phyloP scores from a whole-genome alignment of 257 asterid species.

The Lycium ferocissimum region DNA sequence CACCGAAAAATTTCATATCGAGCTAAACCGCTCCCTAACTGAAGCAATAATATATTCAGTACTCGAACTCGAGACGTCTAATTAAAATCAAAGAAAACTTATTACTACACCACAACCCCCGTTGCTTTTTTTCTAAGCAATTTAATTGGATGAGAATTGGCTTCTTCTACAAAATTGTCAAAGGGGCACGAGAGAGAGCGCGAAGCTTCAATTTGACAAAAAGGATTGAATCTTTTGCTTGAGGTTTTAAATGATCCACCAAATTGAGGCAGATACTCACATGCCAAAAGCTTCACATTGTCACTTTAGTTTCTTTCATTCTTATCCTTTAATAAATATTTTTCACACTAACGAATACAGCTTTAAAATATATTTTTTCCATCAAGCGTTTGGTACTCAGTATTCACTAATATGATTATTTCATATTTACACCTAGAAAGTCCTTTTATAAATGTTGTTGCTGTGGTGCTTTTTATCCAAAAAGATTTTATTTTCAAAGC shows the following conservation, averaged over 20 bases:
- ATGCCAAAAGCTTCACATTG: background rate
- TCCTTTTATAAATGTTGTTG: too few species aligned
- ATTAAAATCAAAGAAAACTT: background rate
- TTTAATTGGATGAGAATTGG: background rate
- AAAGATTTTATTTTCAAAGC: too few species aligned
- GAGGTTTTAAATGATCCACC: constrained; percentile 26
- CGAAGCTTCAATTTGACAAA: background rate
- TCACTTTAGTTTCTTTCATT: background rate
- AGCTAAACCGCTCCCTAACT: too few species aligned
- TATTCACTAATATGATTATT: too few species aligned
- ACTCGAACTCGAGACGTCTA: background rate
- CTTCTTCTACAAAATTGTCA: background rate
- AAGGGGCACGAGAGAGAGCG: background rate
- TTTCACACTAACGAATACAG: background rate
- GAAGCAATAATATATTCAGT: too few species aligned
- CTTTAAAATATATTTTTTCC: background rate
- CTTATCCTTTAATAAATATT: background rate
- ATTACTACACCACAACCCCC: background rate
- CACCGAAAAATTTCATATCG: too few species aligned
- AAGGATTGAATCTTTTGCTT: background rate
- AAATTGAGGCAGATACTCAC: background rate
- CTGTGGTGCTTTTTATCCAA: too few species aligned
- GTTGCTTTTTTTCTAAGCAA: background rate
- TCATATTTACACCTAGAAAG: too few species aligned
- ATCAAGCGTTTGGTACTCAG: background rate